A percentile compares a stretch with the other conserved stretches of the same genome.
These are phyloP conservation scores for Sanghuangporus sanghuang DNA, from an alignment of 1,284 basidiomycete genomes.

Conservation along the genomic window DNA sequence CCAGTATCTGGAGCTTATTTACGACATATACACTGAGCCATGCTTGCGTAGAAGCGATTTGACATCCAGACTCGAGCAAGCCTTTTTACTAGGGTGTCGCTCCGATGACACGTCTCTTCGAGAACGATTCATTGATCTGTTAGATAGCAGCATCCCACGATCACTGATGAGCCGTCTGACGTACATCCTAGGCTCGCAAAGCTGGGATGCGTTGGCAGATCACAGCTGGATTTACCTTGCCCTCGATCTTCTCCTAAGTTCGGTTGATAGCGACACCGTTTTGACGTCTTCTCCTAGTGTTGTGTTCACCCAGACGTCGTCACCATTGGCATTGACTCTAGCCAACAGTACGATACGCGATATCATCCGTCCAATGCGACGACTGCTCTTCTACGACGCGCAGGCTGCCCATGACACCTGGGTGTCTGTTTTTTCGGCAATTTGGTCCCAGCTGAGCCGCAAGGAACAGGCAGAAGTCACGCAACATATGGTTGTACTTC, in stretches of 20 bases:
- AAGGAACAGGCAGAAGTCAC: slow-evolving; percentile 89
- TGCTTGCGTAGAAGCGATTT: slow-evolving; percentile 86
- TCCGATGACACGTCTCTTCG: slow-evolving; percentile 78
- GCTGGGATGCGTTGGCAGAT: slow-evolving; percentile 92
- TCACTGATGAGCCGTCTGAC: slow-evolving; percentile 80
- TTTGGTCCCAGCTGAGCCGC: slow-evolving; percentile 83
- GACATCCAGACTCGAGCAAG: slow-evolving; percentile 89
- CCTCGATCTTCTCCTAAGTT: slow-evolving; percentile 84
- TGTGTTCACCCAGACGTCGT: slow-evolving; percentile 33
- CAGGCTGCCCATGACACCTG: slow-evolving; percentile 80
- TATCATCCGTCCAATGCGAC: slow-evolving; percentile 75
- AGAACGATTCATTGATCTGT: slow-evolving; percentile 85
- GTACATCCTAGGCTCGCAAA: slow-evolving; percentile 92
- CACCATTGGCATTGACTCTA: slow-evolving; percentile 19
- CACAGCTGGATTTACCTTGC: slow-evolving; percentile 96
- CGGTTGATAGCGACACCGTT: slow-evolving; percentile 63
- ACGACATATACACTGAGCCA: slow-evolving; percentile 92
- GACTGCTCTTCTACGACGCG: slow-evolving; percentile 79
- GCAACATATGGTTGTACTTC: slow-evolving; percentile 83
- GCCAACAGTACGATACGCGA: slow-evolving; percentile 43
- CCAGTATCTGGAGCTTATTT: slow-evolving; percentile 86
- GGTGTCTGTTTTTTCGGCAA: slow-evolving; percentile 87
- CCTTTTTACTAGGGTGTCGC: slow-evolving; percentile 91
- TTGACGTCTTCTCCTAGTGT: slow-evolving; percentile 32
- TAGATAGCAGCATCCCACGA: slow-evolving; percentile 86